These are phyloP conservation scores for Phalaenopsis equestris DNA, from an alignment of 106 monocot genomes.

Conservation along the genomic window DNA sequence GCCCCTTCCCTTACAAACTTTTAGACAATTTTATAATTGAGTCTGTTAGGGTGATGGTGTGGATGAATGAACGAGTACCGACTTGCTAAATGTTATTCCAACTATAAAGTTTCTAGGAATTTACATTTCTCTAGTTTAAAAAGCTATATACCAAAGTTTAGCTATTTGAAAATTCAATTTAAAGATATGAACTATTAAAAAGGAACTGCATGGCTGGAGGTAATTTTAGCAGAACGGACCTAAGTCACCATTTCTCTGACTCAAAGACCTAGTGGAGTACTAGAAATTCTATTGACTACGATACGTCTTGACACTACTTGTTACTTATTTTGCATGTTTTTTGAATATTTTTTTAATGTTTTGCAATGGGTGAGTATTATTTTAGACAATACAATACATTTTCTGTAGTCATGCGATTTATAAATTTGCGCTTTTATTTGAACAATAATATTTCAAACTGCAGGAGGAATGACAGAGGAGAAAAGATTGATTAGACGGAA, in stretches of 20 bases:
- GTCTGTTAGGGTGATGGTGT: not conserved
- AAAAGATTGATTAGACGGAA: slow-evolving; percentile 64
- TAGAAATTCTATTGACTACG: not conserved
- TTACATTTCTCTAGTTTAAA: too few relatives aligned
- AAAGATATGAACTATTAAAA: not conserved
- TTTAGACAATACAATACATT: not conserved
- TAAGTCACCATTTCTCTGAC: not conserved
- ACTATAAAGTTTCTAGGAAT: not conserved
- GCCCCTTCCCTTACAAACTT: too few relatives aligned
- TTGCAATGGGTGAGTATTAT: not conserved
- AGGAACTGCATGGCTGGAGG: not conserved
- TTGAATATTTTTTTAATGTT: not conserved
- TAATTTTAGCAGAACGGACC: not conserved
- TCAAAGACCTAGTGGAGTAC: not conserved
- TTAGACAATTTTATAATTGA: too few relatives aligned
- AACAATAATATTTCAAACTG: slow-evolving; percentile 10
- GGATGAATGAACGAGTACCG: not conserved
- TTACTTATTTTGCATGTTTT: not conserved
- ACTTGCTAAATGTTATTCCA: not conserved
- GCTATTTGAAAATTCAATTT: too few relatives aligned
- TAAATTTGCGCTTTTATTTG: not conserved
- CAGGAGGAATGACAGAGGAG: slow-evolving; percentile 98
- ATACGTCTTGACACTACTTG: not conserved
- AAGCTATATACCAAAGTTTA: too few relatives aligned
- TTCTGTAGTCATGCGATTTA: not conserved